phyloP scores from a whole-genome alignment of 345 rosid genomes.

The Eucalyptus regnans region DNA sequence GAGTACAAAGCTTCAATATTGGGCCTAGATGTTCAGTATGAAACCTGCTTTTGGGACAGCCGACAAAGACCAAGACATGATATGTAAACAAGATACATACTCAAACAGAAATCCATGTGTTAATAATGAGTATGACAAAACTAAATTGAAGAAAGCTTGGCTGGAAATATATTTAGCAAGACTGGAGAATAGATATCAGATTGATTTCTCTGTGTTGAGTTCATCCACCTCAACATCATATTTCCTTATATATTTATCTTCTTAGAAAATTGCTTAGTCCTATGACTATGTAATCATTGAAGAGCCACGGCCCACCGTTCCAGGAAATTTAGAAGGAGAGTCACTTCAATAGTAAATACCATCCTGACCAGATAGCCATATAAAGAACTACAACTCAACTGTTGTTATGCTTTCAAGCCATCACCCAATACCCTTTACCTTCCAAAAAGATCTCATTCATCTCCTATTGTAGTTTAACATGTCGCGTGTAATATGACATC shows the following conservation, averaged over 20 bases:
- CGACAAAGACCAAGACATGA: neutral
- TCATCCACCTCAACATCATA: neutral
- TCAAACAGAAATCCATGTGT: neutral
- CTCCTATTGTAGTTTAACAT: neutral
- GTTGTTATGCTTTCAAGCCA: neutral
- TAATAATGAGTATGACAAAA: neutral
- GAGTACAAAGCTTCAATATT: neutral
- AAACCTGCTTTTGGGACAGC: neutral
- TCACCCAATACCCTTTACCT: neutral
- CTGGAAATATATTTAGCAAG: neutral
- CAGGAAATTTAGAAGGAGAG: neutral
- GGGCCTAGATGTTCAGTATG: neutral
- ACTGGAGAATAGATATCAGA: neutral
- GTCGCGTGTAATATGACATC: neutral
- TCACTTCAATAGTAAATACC: neutral
- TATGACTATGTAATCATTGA: neutral
- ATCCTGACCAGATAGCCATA: neutral
- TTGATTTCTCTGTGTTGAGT: neutral
- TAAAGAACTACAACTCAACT: neutral
- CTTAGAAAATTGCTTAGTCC: neutral
- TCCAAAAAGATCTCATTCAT: neutral
- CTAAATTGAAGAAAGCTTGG: neutral
- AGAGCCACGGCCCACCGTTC: neutral
- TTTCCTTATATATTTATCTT: neutral
- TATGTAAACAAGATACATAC: neutral